Evolutionary conservation across 2,329 filamentous ascomycete genomes (phyloP), one percentile per base, ranked within the genome.

Genomic region (Penicillium hesseltinei): DNA sequence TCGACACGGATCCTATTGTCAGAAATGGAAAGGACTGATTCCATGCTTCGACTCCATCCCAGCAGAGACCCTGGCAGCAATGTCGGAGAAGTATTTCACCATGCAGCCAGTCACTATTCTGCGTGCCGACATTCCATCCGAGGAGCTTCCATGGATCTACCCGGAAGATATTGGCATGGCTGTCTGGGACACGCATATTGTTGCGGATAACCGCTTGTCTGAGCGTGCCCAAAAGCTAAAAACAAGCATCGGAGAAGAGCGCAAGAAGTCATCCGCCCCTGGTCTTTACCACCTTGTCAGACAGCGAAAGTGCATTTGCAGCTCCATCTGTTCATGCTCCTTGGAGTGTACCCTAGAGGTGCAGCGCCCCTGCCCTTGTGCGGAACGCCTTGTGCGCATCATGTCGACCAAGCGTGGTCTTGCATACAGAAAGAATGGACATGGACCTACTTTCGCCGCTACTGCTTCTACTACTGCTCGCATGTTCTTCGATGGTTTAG

Each of bases 71-170:
- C 60, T 75, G 19, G 62, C 64, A 4, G 45, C 66, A 5, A 59
- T 74, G n/a, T 73, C 72, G 0, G 73, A 76, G 61, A 75, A 71
- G 38, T 77, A 75, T 54, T 65, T 72, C 33, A 54, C 66, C 0
- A 57, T 73, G n/a, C 35, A 58, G 2, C 67, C 69, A 0, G 58
- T 62, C 39, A 36, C 49, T 27, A 56, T 51, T 5, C 55, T 59
- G 2, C 57, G 53, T 9, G 43, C 57, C 15, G 66, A 66, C 19
- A 46, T 62, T 15, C 61, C 64, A 6, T 38, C 48, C 1, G 38
- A 47, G 8, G 43, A 65, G 7, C 67, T 73, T 11, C 69, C 69
- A 1, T 72, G 72, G 49, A 53, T 69, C 33, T 47, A 69, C 42
- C 59, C 50, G 27, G 55, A 63, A 11, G 46, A 47, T 0, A 57